Base-by-base conservation (phyloP, 1,139 yeast species). In the Starmera stellimalicola region DNA sequence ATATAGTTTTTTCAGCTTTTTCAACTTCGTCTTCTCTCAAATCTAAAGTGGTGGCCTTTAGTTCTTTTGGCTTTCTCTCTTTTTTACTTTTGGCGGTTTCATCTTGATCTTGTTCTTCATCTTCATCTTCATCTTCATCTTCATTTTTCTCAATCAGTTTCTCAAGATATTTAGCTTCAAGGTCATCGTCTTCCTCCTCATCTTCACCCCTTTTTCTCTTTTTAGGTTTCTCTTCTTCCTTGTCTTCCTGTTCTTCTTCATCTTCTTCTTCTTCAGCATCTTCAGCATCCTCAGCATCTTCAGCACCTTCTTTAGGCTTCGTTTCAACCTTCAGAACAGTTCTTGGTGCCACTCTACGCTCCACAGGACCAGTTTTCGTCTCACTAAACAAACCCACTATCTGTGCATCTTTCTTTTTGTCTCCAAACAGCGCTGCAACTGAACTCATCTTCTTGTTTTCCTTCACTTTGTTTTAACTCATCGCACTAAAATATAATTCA, bases 1-100 rank as follows among this genome's bases (percentile, higher is more conserved):
- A 93, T 1, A 88, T 65, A 0, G 98, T 91, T 47, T 80, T 70
- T 48, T 84, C 91, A 3, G 95, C 94, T 57, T 87, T 84, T 46
- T 73, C 83, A 35, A 85, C 63, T 54, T 87, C 95, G 9, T 58
- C 56, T 42, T 77, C 83, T 48, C 78, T 79, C 34, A 77, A 47
- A 33, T 63, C 67, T 8, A 56, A 38, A 5, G 47, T 57, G 28
- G 52, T 54, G 7, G 61, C 65, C 8, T 39, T 44, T 6, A 41
- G 33, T 6, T 42, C 33, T 15, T 34, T 41, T 6, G 31, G 29
- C 27, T 35, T 33, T 15, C 28, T 36, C 9, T 29, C 30, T 15
- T 33, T 39, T 11, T 37, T 42, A 9, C 41, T 44, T 16, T 44
- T 41, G 6, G 44, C 47, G 8, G 45, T 39, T 9, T 41, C 48